A percentile compares a stretch with the other conserved stretches of the same genome.
These are phyloP conservation scores for Sutorius australiensis DNA, from an alignment of 768 basidiomycete genomes.

Conservation along the genomic window DNA sequence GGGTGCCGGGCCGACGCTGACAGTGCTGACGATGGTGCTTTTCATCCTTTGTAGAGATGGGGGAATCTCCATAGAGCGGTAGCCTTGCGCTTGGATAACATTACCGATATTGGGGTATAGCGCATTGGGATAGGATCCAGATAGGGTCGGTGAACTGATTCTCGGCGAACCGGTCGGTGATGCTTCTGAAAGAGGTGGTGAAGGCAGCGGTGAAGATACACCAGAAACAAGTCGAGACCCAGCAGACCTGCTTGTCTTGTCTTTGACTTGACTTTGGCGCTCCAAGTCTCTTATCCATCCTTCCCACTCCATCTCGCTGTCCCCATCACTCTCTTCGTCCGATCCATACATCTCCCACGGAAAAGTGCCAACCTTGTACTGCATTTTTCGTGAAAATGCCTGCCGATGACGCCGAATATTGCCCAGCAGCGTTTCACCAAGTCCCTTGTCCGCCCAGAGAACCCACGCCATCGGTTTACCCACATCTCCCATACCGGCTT, in stretches of 20 bases:
- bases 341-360: slow-evolving; percentile 13
- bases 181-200: slow-evolving; percentile 27
- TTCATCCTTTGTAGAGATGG: slow-evolving; percentile 4
- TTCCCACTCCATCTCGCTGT: slow-evolving; percentile 62
- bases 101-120: slow-evolving; percentile 24
- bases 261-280: slow-evolving; percentile 30
- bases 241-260: background rate
- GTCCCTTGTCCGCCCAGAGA: slow-evolving; percentile 30
- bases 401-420: slow-evolving; percentile 24
- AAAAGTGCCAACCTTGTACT: slow-evolving; percentile 12
- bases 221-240: background rate
- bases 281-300: slow-evolving; percentile 61
- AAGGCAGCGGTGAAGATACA: slow-evolving; percentile 17
- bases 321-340: slow-evolving; percentile 38
- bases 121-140: background rate
- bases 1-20: slow-evolving; percentile 19
- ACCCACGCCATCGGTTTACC: slow-evolving; percentile 52
- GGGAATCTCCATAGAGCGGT: slow-evolving; percentile 2
- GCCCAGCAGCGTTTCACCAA: slow-evolving; percentile 17
- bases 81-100: slow-evolving; percentile 10
- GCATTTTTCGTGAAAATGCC: slow-evolving; percentile 22
- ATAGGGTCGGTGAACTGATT: slow-evolving; percentile 12
- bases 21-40: slow-evolving; percentile 21
- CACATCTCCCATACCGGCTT: slow-evolving; percentile 57
- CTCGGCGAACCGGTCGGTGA: slow-evolving; percentile 25